A percentile compares a stretch with the other conserved stretches of the same genome.
These are phyloP conservation scores for Amanita pallidorosea DNA, from an alignment of 768 basidiomycete species.

Conservation along the genomic window DNA sequence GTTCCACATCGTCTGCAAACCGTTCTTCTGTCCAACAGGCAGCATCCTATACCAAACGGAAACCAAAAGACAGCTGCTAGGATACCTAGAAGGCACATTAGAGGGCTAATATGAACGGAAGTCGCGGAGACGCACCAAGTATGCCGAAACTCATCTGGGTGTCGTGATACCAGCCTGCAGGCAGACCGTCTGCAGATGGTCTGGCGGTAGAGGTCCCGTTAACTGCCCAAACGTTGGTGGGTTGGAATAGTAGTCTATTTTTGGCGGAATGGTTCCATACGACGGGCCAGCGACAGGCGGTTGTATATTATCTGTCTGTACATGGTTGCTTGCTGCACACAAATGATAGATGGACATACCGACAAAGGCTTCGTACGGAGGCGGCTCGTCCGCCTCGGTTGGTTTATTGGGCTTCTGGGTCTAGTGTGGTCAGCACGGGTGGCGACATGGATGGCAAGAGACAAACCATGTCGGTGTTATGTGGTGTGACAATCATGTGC, in stretches of 20 bases:
- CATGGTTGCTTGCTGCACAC: background rate
- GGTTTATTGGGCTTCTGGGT: background rate
- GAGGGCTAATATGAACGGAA: background rate
- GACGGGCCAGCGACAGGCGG: slow-evolving; percentile 9
- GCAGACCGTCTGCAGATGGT: slow-evolving; percentile 79
- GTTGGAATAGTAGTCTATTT: slow-evolving; percentile 60
- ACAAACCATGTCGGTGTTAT: background rate
- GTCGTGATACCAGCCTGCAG: slow-evolving; percentile 66
- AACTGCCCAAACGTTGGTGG: slow-evolving; percentile 48
- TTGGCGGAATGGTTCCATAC: slow-evolving; percentile 27
- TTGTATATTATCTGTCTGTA: background rate
- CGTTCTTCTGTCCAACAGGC: slow-evolving; percentile 64
- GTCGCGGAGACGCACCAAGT: slow-evolving; percentile 40
- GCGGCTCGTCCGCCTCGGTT: background rate
- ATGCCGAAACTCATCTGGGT: slow-evolving; percentile 55
- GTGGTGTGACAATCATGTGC: background rate
- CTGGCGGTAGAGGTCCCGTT: slow-evolving; percentile 58
- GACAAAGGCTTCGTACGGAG: background rate
- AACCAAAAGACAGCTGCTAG: slow-evolving; percentile 81
- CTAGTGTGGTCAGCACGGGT: background rate
- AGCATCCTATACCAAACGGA: slow-evolving; percentile 70
- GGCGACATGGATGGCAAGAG: background rate
- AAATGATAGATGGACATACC: background rate
- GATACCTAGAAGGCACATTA: slow-evolving; percentile 35
- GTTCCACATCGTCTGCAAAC: slow-evolving; percentile 47